phyloP scores from a whole-genome alignment of 2,329 filamentous ascomycete genomes.

The Sporothrix euskadiensis region DNA sequence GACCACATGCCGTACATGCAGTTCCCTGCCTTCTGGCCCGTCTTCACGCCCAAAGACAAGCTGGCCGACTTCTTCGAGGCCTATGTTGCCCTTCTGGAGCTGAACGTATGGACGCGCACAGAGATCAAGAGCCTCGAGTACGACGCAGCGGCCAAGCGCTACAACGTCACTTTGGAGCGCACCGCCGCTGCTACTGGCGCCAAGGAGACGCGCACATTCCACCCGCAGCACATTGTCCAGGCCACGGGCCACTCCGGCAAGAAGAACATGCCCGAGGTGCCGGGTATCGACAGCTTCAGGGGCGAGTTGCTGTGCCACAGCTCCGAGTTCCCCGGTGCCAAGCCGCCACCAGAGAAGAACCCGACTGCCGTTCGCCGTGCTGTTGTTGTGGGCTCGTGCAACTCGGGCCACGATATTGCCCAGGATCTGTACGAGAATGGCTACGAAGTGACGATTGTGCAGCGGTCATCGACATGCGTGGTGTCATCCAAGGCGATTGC shows the following conservation, averaged over 20 bases:
- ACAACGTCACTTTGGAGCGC: slow-evolving; percentile 58
- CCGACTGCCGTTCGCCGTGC: slow-evolving; percentile 49
- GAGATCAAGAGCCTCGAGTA: slow-evolving; percentile 51
- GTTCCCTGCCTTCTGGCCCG: slow-evolving; percentile 66
- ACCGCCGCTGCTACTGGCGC: slow-evolving; percentile 49
- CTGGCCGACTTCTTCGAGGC: slow-evolving; percentile 67
- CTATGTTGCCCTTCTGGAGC: slow-evolving; percentile 64
- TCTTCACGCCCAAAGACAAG: slow-evolving; percentile 73
- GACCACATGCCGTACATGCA: slow-evolving; percentile 63
- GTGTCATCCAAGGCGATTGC: slow-evolving; percentile 50
- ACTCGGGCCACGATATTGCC: slow-evolving; percentile 60
- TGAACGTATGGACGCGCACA: slow-evolving; percentile 65
- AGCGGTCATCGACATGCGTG: slow-evolving; percentile 59
- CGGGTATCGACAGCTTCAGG: slow-evolving; percentile 54
- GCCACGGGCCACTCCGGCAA: slow-evolving; percentile 69
- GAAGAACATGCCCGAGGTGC: slow-evolving; percentile 59
- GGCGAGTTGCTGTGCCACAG: slow-evolving; percentile 58
- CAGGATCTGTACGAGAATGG: slow-evolving; percentile 61
- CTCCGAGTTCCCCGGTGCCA: slow-evolving; percentile 52
- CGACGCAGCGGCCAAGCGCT: slow-evolving; percentile 51
- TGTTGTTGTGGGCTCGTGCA: slow-evolving; percentile 59
- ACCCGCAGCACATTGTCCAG: slow-evolving; percentile 65
- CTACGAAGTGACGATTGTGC: slow-evolving; percentile 60
- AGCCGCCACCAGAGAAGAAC: slow-evolving; percentile 34
- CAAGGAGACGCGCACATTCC: slow-evolving; percentile 54